Conservation (phyloP, 352 stramenopile species). For the Phytophthora pistaciae region DNA sequence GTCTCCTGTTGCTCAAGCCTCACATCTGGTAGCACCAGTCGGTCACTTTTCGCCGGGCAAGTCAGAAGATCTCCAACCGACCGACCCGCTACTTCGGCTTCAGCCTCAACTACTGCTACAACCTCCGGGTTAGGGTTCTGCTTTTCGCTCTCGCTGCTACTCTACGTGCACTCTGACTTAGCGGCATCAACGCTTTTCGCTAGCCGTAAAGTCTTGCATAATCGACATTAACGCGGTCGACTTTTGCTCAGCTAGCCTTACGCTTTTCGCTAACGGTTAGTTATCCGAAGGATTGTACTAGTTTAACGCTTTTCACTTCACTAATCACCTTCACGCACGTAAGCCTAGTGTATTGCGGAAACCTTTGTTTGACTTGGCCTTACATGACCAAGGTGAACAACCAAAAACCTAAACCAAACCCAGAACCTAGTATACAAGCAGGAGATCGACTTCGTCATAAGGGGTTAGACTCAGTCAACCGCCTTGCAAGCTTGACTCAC, state of each 20-base stretch:
- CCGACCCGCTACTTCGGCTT: background rate
- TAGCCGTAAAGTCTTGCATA: background rate
- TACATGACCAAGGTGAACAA: background rate
- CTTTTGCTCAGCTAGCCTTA: background rate
- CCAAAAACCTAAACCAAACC: background rate
- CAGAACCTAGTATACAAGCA: background rate
- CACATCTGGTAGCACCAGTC: too few species aligned
- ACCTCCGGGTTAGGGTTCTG: background rate
- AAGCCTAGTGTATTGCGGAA: too few species aligned
- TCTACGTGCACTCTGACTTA: background rate
- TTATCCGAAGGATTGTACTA: constrained; percentile 1
- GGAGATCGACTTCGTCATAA: background rate
- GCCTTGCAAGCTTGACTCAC: too few species aligned
- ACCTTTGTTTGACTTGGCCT: background rate
- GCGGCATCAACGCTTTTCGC: constrained; percentile 1
- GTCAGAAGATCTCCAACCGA: background rate
- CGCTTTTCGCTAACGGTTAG: constrained; percentile 1
- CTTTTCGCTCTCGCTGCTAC: background rate
- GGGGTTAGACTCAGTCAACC: too few species aligned
- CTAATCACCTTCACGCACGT: too few species aligned
- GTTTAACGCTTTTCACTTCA: too few species aligned
- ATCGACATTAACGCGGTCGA: background rate
- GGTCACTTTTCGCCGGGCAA: too few species aligned
- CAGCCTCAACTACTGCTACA: background rate
- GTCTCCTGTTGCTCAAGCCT: too few species aligned